Conservation (phyloP, 352 stramenopile genomes). For the Elongisporangium undulatum region DNA sequence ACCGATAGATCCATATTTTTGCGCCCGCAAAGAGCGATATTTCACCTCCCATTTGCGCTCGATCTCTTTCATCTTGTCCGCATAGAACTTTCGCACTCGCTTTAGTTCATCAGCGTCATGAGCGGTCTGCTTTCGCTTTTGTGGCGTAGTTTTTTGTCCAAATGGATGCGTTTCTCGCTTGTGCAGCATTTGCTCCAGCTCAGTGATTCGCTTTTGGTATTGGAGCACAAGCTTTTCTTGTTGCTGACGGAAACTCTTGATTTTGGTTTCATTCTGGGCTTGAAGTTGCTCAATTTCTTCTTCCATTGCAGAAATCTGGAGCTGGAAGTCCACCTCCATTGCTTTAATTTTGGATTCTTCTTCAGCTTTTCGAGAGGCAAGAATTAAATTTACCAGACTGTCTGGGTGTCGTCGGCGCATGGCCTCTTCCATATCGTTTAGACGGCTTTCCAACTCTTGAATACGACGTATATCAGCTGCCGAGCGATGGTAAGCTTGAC, state of each 20-base stretch:
- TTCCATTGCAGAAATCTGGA: slow-evolving; percentile 34
- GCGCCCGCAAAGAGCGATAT: slow-evolving; percentile 50
- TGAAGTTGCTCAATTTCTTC: slow-evolving; percentile 48
- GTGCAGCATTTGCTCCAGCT: slow-evolving; percentile 38
- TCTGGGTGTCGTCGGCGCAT: slow-evolving; percentile 76
- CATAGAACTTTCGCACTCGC: slow-evolving; percentile 69
- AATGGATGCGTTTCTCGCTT: neutral
- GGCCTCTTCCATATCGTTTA: slow-evolving; percentile 69
- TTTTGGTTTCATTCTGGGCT: slow-evolving; percentile 44
- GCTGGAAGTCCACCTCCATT: slow-evolving; percentile 28
- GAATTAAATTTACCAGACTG: slow-evolving; percentile 73
- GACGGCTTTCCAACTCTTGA: slow-evolving; percentile 59
- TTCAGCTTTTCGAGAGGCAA: slow-evolving; percentile 59
- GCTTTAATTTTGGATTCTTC: slow-evolving; percentile 50
- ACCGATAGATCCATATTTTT: slow-evolving; percentile 6
- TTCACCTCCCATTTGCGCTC: slow-evolving; percentile 74
- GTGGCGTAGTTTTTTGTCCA: neutral
- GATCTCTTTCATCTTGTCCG: slow-evolving; percentile 69
- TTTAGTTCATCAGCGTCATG: slow-evolving; percentile 28
- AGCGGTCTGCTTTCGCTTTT: slow-evolving; percentile 6
- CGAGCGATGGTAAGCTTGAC: slow-evolving; percentile 19
- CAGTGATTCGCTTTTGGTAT: slow-evolving; percentile 55
- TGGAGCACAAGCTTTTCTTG: slow-evolving; percentile 74
- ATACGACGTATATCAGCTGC: slow-evolving; percentile 64
- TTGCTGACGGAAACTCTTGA: slow-evolving; percentile 72